A percentile compares a stretch with the other conserved stretches of the same genome.
Evolutionary conservation across 2,329 filamentous ascomycete genomes (phyloP).

Genomic region (Botryotinia narcissicola): DNA sequence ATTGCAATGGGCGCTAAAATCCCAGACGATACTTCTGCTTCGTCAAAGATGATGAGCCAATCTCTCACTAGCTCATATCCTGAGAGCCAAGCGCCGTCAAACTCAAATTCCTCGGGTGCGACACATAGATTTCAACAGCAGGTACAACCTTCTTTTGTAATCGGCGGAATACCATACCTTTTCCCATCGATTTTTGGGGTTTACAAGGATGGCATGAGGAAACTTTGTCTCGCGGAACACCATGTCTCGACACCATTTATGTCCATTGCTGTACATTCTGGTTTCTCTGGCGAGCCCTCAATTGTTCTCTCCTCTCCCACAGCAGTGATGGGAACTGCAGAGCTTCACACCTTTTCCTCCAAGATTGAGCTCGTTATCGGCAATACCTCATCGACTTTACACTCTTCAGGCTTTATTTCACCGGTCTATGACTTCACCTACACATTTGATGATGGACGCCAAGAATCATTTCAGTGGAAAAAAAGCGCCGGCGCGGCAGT

Average conservation of each 20-base stretch:
- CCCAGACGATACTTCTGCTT: neutral
- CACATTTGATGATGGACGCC: constrained; percentile 1
- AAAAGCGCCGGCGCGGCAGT: constrained; percentile 2
- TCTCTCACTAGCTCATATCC: neutral
- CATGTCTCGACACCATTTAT: constrained; percentile 11
- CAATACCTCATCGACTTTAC: neutral
- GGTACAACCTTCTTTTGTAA: neutral
- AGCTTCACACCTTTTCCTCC: neutral
- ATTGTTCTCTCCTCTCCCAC: neutral
- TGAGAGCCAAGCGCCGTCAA: constrained; percentile 4
- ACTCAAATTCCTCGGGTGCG: neutral
- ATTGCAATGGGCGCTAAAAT: neutral
- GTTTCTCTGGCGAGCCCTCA: neutral
- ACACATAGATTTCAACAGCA: neutral
- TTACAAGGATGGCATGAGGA: neutral
- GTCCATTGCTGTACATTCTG: neutral
- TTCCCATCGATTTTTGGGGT: constrained; percentile 11
- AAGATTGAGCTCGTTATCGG: constrained; percentile 7
- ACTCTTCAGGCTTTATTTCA: neutral
- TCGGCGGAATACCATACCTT: neutral
- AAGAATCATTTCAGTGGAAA: constrained; percentile 11
- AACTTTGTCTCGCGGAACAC: neutral
- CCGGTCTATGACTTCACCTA: neutral
- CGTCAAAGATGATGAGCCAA: neutral
- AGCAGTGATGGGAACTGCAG: neutral